Evolutionary conservation across 495 filamentous ascomycete species (phyloP), one percentile per base, ranked within the genome.

Genomic region (Apodospora peruviana): DNA sequence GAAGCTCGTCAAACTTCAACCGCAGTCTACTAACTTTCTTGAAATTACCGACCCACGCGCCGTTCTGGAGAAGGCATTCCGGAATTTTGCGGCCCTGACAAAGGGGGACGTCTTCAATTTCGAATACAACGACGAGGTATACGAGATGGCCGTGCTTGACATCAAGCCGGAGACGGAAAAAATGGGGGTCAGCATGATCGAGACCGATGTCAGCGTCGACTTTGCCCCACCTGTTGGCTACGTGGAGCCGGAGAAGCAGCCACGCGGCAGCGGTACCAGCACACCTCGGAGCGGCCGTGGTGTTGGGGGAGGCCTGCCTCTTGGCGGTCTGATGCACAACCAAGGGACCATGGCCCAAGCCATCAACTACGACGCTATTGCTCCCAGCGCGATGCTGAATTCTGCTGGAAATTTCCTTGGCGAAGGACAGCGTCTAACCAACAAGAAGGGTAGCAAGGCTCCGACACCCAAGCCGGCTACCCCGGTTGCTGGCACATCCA

Each of bases 11-110:
- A 98, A 97, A 66, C 79, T 98, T 2, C 93, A 97, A 68, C 87
- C 94, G 0, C 93, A 98, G 69, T 87, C 85, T 17, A 81, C 85
- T 29, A 82, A 83, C 50, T 97, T 97, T 71, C 85, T 97, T 44
- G 90, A 96, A 36, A 96, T 98, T 53, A 89, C 84, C 58, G 94
- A 98, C 57, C 94, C 93, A 0, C 96, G 95, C 69, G 94, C 93
- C n/a, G 93, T 98, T 2, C 80, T 98, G 17, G 93, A 98, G 64
- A 93, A 90, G 51, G 90, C 88, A 5, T 95, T 98, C 69, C 83
- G 91, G 7, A 93, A 94, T 65, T 98, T 96, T 67, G 84, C 90
- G 4, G 90, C 91, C 39, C 76, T 97, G 4, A 95, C 90, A 3
- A 87, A 86, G 53, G 89, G 88, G 51, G 93, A 98, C 57, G 75